Percentiles rank a stretch among this genome's conserved stretches.
Evolutionary conservation across 2,329 filamentous ascomycete genomes (phyloP).

Genomic region (Stagonosporopsis chrysanthemi): DNA sequence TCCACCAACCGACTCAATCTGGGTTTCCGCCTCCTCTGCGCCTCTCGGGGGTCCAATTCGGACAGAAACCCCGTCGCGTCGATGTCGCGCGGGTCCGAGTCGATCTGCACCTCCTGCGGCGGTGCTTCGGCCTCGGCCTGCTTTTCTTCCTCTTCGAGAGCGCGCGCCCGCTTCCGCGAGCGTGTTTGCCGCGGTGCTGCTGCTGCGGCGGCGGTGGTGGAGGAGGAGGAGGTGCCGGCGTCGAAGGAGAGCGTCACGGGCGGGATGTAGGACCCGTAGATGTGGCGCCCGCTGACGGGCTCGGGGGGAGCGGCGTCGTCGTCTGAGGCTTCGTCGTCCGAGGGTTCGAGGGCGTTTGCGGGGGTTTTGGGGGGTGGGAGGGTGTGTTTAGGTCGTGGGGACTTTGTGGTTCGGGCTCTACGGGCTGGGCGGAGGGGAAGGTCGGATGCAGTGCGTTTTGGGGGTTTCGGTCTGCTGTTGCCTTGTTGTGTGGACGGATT

Average conservation of each 20-base stretch:
- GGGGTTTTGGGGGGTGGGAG: constrained; percentile 9
- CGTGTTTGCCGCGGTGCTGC: not conserved
- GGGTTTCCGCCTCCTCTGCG: not conserved
- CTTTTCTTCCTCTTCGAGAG: not conserved
- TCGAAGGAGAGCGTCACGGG: constrained; percentile 7
- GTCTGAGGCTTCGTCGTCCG: not conserved
- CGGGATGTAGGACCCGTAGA: constrained; percentile 15
- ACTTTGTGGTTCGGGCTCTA: not conserved
- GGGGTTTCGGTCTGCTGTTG: not conserved
- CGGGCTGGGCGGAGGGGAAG: constrained; percentile 11
- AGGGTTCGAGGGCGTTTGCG: constrained; percentile 7
- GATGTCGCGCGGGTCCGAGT: constrained; percentile 14
- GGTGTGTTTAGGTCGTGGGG: not conserved
- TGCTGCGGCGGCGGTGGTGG: not conserved
- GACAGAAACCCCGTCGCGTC: constrained; percentile 16
- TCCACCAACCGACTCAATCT: not conserved
- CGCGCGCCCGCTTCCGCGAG: not conserved
- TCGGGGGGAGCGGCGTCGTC: constrained; percentile 9
- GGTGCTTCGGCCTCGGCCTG: not conserved
- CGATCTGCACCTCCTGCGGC: constrained; percentile 6
- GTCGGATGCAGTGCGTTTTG: constrained; percentile 9
- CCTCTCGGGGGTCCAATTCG: constrained; percentile 9
- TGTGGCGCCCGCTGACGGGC: constrained; percentile 15
- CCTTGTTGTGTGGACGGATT: not conserved
- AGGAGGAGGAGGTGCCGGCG: too few species aligned